Evolutionary conservation across 257 asterid species (phyloP).

Genomic region (Jasminum sambac): DNA sequence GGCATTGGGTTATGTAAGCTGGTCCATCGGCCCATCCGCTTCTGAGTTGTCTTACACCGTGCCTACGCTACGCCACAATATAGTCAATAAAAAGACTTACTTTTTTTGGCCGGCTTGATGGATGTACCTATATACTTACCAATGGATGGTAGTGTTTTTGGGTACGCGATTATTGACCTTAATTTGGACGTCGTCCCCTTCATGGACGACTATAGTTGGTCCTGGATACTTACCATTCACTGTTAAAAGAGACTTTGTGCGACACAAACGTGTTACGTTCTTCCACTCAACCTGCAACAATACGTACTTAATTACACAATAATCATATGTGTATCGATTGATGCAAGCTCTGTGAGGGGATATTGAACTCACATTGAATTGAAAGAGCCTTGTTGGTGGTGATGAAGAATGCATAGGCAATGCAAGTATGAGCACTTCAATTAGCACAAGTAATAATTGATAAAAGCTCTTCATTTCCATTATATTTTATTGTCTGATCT

Average conservation of each 20-base stretch:
- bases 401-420: conserved; percentile 31
- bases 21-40: conserved; percentile 92
- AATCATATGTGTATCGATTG: not conserved
- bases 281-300: conserved; percentile 65
- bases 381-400: conserved; percentile 43
- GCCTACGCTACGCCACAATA: conserved; percentile 42
- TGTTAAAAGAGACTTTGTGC: conserved; percentile 45
- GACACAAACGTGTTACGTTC: conserved; percentile 57
- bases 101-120: not conserved
- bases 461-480: conserved; percentile 39
- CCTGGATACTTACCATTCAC: conserved; percentile 80
- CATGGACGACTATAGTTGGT: conserved; percentile 63
- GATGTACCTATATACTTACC: conserved; percentile 34
- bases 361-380: conserved; percentile 47
- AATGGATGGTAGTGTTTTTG: conserved; percentile 70
- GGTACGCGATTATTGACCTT: conserved; percentile 52
- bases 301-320: not conserved
- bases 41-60: conserved; percentile 63
- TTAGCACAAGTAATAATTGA: conserved; percentile 19
- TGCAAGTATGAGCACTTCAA: conserved; percentile 24
- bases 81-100: not conserved
- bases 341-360: not conserved
- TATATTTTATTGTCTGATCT: not conserved
- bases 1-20: conserved; percentile 77
- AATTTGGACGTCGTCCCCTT: conserved; percentile 70